phyloP scores from a whole-genome alignment of 495 filamentous ascomycete species.

The Hamigera avellanea region DNA sequence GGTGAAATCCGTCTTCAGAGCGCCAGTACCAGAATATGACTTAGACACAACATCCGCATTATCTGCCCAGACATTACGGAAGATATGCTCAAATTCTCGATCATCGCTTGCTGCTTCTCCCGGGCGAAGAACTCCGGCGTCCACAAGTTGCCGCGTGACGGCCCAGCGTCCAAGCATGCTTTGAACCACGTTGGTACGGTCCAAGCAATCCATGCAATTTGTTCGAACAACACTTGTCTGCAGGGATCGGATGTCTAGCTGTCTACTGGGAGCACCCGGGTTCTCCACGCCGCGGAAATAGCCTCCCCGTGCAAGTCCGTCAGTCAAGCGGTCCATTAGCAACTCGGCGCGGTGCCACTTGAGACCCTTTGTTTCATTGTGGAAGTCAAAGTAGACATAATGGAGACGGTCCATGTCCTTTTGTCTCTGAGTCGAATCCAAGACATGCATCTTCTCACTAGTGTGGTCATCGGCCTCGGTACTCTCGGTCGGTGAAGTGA shows the following conservation, averaged over 20 bases:
- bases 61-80: slow-evolving; percentile 95
- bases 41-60: slow-evolving; percentile 92
- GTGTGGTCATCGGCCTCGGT: slow-evolving; percentile 43
- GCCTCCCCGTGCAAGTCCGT: slow-evolving; percentile 59
- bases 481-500: slow-evolving; percentile 54
- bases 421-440: slow-evolving; percentile 51
- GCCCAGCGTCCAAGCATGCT: slow-evolving; percentile 85
- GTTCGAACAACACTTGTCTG: slow-evolving; percentile 87
- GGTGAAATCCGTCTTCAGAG: slow-evolving; percentile 93
- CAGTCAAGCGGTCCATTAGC: slow-evolving; percentile 66
- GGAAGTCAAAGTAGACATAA: slow-evolving; percentile 97
- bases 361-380: slow-evolving; percentile 90
- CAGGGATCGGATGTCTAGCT: slow-evolving; percentile 62
- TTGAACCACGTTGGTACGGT: slow-evolving; percentile 95
- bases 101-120: slow-evolving; percentile 64
- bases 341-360: slow-evolving; percentile 86
- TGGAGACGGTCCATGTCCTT: slow-evolving; percentile 71
- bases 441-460: slow-evolving; percentile 66
- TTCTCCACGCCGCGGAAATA: slow-evolving; percentile 90
- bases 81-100: slow-evolving; percentile 67
- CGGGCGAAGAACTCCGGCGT: slow-evolving; percentile 59
- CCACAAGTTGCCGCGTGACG: slow-evolving; percentile 74
- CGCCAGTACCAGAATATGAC: slow-evolving; percentile 88
- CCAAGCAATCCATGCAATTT: slow-evolving; percentile 98
- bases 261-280: slow-evolving; percentile 56